Base-by-base conservation (phyloP, 768 basidiomycete genomes). In the Clathrus columnatus region DNA sequence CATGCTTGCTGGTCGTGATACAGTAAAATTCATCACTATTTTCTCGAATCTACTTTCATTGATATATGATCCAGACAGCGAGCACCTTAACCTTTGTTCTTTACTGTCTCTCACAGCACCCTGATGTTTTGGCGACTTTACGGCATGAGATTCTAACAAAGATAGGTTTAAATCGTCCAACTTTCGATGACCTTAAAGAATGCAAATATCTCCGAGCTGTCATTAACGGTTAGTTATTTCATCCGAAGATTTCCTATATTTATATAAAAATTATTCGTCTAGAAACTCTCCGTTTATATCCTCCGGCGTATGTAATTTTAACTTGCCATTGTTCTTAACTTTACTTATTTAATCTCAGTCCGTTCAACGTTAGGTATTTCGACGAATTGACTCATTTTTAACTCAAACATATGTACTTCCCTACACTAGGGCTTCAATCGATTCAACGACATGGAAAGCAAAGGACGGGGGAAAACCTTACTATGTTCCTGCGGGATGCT, bases 181-280 rank as follows among this genome's bases (percentile, higher is more conserved):
- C 32, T 30, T 29, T n/a, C 20, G 68, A 63, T 4, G 65, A 69
- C 32, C 61, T 74, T 43, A 61, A 68, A 42, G 62, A 63, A 27
- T 68, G 72, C 67, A 65, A 64, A 43, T 72, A 68, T 57, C 42
- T 72, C 17, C 61, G 68, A 14, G 86, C 86, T 10, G 84, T 89
- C 32, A 78, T 91, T 42, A 85, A 90, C 58, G 89, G 36, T 36
- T 36, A n/a, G 36, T 36, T 36, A 4, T 36, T 36, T 36, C 10
- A n/a, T 36, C n/a, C n/a, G 36, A 14, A 14, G 7, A 4, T 36
- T 8, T 8, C n/a, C 11, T 8, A 36, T 36, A 36, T 36, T n/a
- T 36, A n/a, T 32, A 7, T 32, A 32, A 6, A 6, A 32, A 32
- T 36, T n/a, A 36, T 36, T 11, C 11, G 14, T n/a, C 11, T n/a